Evolutionary conservation across 2,329 filamentous ascomycete species (phyloP).

Genomic region (Penicillium sp.): DNA sequence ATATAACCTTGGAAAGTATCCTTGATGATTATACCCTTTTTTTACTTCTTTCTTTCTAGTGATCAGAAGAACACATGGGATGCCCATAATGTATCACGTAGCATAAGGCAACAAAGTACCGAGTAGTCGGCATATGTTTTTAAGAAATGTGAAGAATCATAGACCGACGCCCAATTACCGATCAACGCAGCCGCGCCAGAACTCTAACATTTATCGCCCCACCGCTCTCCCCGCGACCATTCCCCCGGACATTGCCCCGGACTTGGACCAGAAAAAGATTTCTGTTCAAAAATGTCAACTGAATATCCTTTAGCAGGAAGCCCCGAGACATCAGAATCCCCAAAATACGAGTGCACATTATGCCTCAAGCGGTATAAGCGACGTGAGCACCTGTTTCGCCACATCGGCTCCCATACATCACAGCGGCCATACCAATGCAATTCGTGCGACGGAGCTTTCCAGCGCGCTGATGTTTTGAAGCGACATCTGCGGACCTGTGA

Average conservation of each 20-base stretch:
- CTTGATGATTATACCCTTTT: not conserved
- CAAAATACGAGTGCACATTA: slow-evolving; percentile 30
- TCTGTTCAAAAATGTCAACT: not conserved
- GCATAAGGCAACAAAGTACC: too few species aligned
- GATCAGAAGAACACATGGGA: too few species aligned
- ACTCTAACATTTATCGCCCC: not conserved
- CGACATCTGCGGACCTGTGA: slow-evolving; percentile 38
- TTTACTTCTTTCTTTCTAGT: not conserved
- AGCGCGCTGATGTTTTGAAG: slow-evolving; percentile 41
- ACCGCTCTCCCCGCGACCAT: not conserved
- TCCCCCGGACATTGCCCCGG: not conserved
- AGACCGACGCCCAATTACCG: not conserved
- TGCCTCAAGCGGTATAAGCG: slow-evolving; percentile 41
- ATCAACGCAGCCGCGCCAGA: not conserved
- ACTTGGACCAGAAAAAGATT: not conserved
- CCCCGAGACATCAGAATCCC: not conserved
- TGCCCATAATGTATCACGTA: not conserved
- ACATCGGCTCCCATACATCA: slow-evolving; percentile 34
- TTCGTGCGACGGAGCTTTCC: slow-evolving; percentile 35
- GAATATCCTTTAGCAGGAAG: not conserved
- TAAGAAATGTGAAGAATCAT: not conserved
- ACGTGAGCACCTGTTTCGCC: slow-evolving; percentile 40
- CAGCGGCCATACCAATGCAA: slow-evolving; percentile 36
- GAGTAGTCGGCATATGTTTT: not conserved
- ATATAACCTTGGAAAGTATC: too few species aligned